These are phyloP conservation scores for Lyophyllum shimeji DNA, from an alignment of 768 basidiomycete genomes.

Conservation along the genomic window DNA sequence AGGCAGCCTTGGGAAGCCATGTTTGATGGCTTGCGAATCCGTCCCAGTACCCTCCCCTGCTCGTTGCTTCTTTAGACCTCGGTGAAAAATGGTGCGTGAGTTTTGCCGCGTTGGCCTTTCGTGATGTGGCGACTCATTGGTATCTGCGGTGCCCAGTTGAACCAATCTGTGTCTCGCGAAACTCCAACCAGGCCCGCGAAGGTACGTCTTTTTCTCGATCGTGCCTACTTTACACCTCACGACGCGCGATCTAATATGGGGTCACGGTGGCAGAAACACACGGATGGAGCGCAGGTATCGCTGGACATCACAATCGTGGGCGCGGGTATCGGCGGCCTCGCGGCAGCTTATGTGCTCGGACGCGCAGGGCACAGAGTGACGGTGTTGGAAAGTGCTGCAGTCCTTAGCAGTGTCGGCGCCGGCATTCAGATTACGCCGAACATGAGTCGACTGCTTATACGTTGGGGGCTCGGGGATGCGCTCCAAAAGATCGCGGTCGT, in stretches of 20 bases:
- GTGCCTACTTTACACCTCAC: not conserved
- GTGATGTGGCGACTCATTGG: not conserved
- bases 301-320: constrained; percentile 43
- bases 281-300: not conserved
- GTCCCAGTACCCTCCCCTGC: too few species aligned
- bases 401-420: constrained; percentile 46
- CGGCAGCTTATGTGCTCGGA: constrained; percentile 44
- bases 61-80: not conserved
- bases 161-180: not conserved
- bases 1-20: not conserved
- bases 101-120: not conserved
- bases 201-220: not conserved
- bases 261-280: not conserved
- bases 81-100: not conserved
- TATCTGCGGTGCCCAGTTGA: not conserved
- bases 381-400: constrained; percentile 40
- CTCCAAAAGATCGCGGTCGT: constrained; percentile 36
- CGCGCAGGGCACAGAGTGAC: constrained; percentile 48
- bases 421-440: constrained; percentile 50
- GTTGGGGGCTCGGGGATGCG: constrained; percentile 49
- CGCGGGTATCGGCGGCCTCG: constrained; percentile 50
- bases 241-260: not conserved
- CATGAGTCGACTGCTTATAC: constrained; percentile 42
- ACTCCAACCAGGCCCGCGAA: not conserved
- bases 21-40: not conserved